These are phyloP conservation scores for Microstegium vimineum DNA, from an alignment of 176 grass and related monocot genomes.

Conservation along the genomic window DNA sequence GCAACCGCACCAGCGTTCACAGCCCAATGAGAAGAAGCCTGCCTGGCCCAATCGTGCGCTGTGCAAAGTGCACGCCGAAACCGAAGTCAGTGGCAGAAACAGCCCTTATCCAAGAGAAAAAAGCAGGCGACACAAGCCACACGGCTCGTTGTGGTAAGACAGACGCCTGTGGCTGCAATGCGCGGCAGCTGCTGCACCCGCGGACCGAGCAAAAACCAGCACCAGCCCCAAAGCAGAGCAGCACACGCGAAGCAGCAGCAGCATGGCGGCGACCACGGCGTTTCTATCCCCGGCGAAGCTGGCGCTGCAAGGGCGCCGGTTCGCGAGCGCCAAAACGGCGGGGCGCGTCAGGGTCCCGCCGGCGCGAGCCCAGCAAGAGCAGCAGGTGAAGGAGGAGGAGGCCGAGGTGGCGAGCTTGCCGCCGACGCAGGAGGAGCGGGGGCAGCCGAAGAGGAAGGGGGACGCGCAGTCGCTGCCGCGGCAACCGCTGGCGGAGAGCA, in stretches of 20 bases:
- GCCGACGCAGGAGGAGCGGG: neutral
- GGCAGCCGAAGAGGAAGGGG: neutral
- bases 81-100: neutral
- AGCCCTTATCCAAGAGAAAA: slow-evolving; percentile 41
- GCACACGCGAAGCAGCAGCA: neutral
- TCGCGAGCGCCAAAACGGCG: neutral
- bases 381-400: slow-evolving; percentile 39
- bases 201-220: neutral
- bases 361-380: slow-evolving; percentile 51
- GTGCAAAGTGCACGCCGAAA: neutral
- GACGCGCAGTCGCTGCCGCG: slow-evolving; percentile 44
- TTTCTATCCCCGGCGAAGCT: slow-evolving; percentile 59
- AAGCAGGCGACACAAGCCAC: neutral
- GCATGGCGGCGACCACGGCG: slow-evolving; percentile 61
- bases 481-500: slow-evolving; percentile 79
- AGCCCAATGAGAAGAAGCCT: neutral
- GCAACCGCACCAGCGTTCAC: neutral
- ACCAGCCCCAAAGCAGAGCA: neutral
- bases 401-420: neutral
- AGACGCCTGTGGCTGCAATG: slow-evolving; percentile 39
- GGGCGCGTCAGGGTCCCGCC: neutral
- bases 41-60: neutral
- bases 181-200: neutral
- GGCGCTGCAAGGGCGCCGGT: slow-evolving; percentile 15
- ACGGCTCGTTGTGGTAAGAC: neutral